Conservation (phyloP, 495 filamentous ascomycete genomes). For the Trichoderma erinaceum region DNA sequence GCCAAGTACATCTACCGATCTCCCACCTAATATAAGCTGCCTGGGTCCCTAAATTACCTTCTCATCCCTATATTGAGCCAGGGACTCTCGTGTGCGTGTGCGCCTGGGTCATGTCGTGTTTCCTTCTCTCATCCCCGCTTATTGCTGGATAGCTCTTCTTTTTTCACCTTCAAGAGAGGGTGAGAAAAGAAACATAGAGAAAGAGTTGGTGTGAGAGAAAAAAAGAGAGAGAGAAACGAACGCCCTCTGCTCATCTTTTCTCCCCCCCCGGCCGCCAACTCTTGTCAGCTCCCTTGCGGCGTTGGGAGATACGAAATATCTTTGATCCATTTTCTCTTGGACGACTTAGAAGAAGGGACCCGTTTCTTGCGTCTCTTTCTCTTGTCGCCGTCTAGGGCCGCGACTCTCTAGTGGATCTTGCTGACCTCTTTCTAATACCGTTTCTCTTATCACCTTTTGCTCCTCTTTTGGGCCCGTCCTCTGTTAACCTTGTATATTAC, state of each 20-base stretch:
- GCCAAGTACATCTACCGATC: conserved; percentile 5
- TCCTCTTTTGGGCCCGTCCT: background rate
- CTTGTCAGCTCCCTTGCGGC: background rate
- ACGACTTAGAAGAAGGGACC: conserved; percentile 3
- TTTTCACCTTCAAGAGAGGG: background rate
- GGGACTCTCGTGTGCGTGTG: conserved; percentile 4
- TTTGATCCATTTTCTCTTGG: background rate
- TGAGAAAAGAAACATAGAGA: background rate
- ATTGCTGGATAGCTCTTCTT: conserved; percentile 2
- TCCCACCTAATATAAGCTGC: conserved; percentile 13
- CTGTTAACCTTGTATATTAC: background rate
- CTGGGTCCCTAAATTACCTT: conserved; percentile 12
- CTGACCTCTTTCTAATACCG: conserved; percentile 3
- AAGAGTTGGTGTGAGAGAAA: background rate
- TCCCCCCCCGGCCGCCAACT: background rate
- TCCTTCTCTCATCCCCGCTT: conserved; percentile 9
- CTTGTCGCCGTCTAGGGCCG: conserved; percentile 9
- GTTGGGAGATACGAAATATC: background rate
- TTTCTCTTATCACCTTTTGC: conserved; percentile 1
- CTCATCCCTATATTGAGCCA: conserved; percentile 5
- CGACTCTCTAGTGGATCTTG: conserved; percentile 10
- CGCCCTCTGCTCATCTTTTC: background rate
- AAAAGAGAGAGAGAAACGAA: background rate
- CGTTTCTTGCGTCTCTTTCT: conserved; percentile 3
- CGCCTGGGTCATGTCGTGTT: background rate